Conservation (phyloP, 2,329 filamentous ascomycete species). For the Curvularia spicifera region DNA sequence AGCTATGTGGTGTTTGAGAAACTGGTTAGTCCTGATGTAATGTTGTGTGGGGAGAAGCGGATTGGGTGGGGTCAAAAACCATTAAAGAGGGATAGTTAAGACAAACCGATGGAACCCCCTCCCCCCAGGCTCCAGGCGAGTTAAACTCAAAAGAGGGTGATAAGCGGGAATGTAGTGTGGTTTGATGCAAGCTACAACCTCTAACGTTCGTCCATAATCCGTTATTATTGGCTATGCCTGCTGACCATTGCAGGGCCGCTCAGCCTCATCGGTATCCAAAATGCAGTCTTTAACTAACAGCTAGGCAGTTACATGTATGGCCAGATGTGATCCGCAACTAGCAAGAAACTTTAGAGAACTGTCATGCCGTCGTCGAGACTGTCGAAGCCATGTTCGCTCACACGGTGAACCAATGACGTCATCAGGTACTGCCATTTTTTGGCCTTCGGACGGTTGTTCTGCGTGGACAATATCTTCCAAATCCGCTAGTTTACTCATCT, state of each 20-base stretch:
- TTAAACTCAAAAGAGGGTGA: not conserved
- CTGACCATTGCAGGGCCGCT: not conserved
- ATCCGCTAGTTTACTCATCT: not conserved
- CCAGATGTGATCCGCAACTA: not conserved
- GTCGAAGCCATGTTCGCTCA: not conserved
- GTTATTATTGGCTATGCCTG: not conserved
- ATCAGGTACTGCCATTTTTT: not conserved
- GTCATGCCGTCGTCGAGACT: not conserved
- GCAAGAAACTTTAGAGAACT: not conserved
- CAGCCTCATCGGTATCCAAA: not conserved
- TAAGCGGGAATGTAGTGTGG: not conserved
- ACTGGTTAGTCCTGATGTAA: not conserved
- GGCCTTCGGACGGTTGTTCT: not conserved
- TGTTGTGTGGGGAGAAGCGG: not conserved
- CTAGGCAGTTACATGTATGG: not conserved
- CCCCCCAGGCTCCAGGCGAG: not conserved
- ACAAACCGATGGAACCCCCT: not conserved
- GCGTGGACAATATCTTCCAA: not conserved
- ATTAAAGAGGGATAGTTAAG: not conserved
- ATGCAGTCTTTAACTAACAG: not conserved
- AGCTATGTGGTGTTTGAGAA: not conserved
- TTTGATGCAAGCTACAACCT: not conserved
- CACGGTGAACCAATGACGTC: not conserved
- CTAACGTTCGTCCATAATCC: not conserved
- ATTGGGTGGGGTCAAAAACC: not conserved